Evolutionary conservation across 805 yeast genomes (phyloP).

Genomic region (Scheffersomyces stipitis): DNA sequence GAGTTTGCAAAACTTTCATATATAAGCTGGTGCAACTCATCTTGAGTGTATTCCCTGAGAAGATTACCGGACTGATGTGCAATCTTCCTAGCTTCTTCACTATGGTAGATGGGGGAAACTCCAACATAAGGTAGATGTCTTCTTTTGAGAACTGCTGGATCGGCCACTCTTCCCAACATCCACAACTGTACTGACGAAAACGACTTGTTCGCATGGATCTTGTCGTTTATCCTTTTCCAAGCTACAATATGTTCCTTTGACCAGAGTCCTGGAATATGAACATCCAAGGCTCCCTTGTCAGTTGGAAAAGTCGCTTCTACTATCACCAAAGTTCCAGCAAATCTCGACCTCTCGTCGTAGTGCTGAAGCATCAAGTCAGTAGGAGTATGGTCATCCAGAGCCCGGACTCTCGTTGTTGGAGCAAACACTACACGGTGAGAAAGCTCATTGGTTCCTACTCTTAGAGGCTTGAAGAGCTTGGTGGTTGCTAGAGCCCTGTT

Average conservation of each 20-base stretch:
- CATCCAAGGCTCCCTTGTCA: neutral
- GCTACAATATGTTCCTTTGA: neutral
- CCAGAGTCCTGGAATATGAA: neutral
- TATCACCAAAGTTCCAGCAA: constrained; percentile 57
- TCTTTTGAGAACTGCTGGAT: constrained; percentile 33
- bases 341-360: constrained; percentile 53
- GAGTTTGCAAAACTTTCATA: constrained; percentile 7
- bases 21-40: constrained; percentile 42
- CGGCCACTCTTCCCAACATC: constrained; percentile 16
- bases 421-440: constrained; percentile 46
- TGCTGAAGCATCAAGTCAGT: constrained; percentile 47
- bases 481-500: constrained; percentile 30
- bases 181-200: constrained; percentile 1
- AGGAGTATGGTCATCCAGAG: constrained; percentile 28
- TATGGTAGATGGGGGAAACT: constrained; percentile 36
- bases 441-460: constrained; percentile 37
- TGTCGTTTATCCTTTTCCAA: neutral
- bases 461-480: constrained; percentile 44
- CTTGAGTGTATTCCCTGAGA: constrained; percentile 27
- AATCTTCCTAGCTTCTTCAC: constrained; percentile 31
- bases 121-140: constrained; percentile 37
- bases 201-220: neutral
- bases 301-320: constrained; percentile 59
- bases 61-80: constrained; percentile 30
- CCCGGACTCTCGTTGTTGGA: constrained; percentile 51